These are phyloP conservation scores for Sisymbrium irio DNA, from an alignment of 345 rosid genomes.

Conservation along the genomic window DNA sequence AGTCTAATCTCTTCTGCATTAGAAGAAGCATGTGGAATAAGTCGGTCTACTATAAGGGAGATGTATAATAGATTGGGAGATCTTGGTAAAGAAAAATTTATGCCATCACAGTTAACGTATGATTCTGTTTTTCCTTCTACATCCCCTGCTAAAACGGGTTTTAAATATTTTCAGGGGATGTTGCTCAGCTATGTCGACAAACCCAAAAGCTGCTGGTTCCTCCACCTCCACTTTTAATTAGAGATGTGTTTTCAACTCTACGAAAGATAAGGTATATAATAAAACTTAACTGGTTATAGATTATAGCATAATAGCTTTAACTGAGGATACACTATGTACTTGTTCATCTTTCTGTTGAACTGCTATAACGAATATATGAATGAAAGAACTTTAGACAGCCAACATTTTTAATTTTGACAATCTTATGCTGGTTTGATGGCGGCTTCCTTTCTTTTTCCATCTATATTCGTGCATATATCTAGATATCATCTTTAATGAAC, in stretches of 20 bases:
- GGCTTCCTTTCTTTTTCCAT: no score
- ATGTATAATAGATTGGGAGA: conserved; percentile 79
- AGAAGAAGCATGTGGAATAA: conserved; percentile 88
- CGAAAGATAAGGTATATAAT: conserved; percentile 80
- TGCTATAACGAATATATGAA: neutral
- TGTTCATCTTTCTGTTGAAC: neutral
- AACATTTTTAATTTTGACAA: neutral
- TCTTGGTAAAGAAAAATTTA: conserved; percentile 55
- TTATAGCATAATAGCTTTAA: neutral
- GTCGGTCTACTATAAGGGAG: conserved; percentile 61
- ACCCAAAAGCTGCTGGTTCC: conserved; percentile 76
- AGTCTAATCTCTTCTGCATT: conserved; percentile 72
- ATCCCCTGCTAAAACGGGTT: neutral
- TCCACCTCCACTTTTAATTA: conserved; percentile 65
- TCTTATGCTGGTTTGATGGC: neutral
- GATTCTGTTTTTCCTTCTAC: conserved; percentile 1
- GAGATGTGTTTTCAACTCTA: conserved; percentile 64
- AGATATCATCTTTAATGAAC: no score
- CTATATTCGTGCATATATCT: no score
- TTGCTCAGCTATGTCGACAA: conserved; percentile 84
- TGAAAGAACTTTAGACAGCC: neutral
- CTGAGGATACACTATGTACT: neutral
- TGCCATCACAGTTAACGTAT: neutral
- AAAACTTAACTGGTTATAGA: conserved; percentile 7
- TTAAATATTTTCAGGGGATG: conserved; percentile 59